Evolutionary conservation across 805 yeast genomes (phyloP), one percentile per base, ranked within the genome.

Genomic region (Kurtzmaniella fragi): DNA sequence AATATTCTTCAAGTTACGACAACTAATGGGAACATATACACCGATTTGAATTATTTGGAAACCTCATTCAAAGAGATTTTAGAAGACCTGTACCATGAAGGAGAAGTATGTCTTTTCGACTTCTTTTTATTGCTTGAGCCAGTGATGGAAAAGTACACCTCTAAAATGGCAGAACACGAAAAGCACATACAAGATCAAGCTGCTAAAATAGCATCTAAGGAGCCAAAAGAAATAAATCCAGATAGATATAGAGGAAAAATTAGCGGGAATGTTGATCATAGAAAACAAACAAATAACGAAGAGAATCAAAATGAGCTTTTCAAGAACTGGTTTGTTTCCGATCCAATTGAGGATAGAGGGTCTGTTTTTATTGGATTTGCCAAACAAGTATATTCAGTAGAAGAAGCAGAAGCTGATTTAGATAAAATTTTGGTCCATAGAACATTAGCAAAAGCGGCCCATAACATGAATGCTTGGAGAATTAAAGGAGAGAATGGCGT

Each of bases 391-490:
- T 54, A 69, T 13, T 71, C 84, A 0, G 82, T 80, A n/a, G 78
- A 77, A 2, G 88, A 90, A 42, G 95, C 89, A 1, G 56, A 67
- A 40, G 62, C 61, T 5, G 68, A 64, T 28, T 54, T 91, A 4
- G 71, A 68, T 0, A 53, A 62, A 10, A 60, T 93, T 29, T 71
- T 75, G 38, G 62, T 71, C 14, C 95, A 90, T 52, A 73, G 77
- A 28, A 83, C 78, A 56, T 70, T 93, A 12, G 58, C 79, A 6
- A 71, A 74, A 44, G 82, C 96, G 0, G 57, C 74, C 1, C 98
- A 91, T 59, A 82, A 82, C 44, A 93, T 93, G 81, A 75, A 80
- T 12, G 93, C 96, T 0, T 90, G 91, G 83, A 67, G 98, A 45
- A 82, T 93, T 3, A 70, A 70, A 40, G 57, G 71, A n/a, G 62